Evolutionary conservation across 2,329 filamentous ascomycete genomes (phyloP), one percentile per base, ranked within the genome.

Genomic region (Trichoderma sp.): DNA sequence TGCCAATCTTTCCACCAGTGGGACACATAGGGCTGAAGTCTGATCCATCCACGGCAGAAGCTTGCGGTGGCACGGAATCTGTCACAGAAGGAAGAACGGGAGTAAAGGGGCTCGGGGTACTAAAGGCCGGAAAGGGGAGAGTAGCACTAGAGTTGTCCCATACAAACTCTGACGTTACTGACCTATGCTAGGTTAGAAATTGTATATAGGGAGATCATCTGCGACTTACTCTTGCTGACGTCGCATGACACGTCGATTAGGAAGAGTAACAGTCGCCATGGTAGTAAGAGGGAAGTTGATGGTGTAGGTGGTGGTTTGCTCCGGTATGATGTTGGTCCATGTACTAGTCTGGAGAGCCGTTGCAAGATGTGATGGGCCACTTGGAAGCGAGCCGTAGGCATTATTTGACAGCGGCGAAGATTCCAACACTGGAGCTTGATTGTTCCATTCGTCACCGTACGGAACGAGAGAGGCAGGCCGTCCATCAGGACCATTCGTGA

Each of bases 261-360:
- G 75, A 36, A 78, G 73, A 15, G 78, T 75, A 23, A 82, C 62
- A n/a, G 80, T 82, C 9, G 76, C 78, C 73, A 83, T 73, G 1
- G 81, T 83, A 4, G 81, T 82, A 50, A 83, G 73, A 32, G 81
- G 81, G 64, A 81, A 82, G 68, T 80, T 78, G 67, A 82, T 75
- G 1, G 80, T 82, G 72, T 82, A 82, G 1, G 82, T 83, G 6
- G 82, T 84, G 3, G 81, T 83, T 36, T 77, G 75, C 57, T 81
- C 80, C 2, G 77, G 75, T 30, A 84, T 80, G 61, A 83, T 67
- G 36, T 84, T 84, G 70, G 79, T 78, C 80, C 81, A 82, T 23
- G 81, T 83, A 63, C 78, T 80, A 8, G 81, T 83, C 23, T 79
- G 75, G 3, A 82, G 72, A 8, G 74, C 74, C 3, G 75, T 74